phyloP scores from a whole-genome alignment of 2,329 filamentous ascomycete species.

The Lasiodiplodia sp. region DNA sequence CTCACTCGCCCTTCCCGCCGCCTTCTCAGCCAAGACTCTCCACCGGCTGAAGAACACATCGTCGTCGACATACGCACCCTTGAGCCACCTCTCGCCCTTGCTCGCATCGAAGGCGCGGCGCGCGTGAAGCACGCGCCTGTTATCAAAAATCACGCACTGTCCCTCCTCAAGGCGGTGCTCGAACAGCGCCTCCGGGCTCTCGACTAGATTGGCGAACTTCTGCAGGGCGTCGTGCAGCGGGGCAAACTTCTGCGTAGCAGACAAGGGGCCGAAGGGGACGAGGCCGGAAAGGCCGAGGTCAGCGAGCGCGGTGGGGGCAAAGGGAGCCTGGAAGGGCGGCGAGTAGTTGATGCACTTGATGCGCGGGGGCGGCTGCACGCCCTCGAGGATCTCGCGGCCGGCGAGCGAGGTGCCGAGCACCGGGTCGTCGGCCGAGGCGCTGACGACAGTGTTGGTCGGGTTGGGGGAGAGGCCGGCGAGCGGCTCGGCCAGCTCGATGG shows the following conservation, averaged over 20 bases:
- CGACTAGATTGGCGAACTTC: constrained; percentile 67
- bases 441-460: constrained; percentile 13
- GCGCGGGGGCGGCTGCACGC: constrained; percentile 35
- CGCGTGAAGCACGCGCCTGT: constrained; percentile 84
- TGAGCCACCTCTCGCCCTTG: constrained; percentile 78
- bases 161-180: constrained; percentile 78
- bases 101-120: constrained; percentile 74
- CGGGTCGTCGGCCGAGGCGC: not conserved
- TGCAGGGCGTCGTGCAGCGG: constrained; percentile 46
- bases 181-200: constrained; percentile 66
- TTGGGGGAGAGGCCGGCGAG: constrained; percentile 4
- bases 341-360: constrained; percentile 70
- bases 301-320: constrained; percentile 35
- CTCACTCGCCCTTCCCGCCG: constrained; percentile 7
- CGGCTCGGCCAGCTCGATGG: constrained; percentile 56
- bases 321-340: constrained; percentile 77
- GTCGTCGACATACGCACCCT: constrained; percentile 81
- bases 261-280: not conserved
- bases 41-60: constrained; percentile 61
- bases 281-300: constrained; percentile 6
- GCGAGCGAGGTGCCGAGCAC: constrained; percentile 5
- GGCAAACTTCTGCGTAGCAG: not conserved
- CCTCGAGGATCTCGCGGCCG: constrained; percentile 6
- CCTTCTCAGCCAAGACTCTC: constrained; percentile 18
- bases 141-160: constrained; percentile 94